Evolutionary conservation across 352 stramenopile species (phyloP), one percentile per base, ranked within the genome.

Genomic region (Globisporangium acanthophoron): DNA sequence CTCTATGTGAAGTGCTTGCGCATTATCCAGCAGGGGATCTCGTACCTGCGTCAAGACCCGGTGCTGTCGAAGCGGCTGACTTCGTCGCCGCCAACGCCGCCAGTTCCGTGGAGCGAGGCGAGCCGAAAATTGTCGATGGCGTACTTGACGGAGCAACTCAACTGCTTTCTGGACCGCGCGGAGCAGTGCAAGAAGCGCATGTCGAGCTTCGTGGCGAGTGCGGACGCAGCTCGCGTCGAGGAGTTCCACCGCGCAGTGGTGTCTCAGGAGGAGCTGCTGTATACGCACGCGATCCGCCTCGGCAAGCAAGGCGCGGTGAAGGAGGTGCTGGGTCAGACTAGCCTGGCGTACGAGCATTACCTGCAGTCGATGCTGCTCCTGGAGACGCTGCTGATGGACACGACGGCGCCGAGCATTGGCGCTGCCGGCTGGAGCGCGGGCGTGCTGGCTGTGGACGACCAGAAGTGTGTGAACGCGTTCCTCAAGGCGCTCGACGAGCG

Each of bases 1-100:
- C 45, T 90, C 12, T 90, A 90, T 58, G 67, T 90, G 13, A 87
- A 84, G 66, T 90, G 80, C 44, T 69, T 90, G 56, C 71, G 74
- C 12, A 68, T 90, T 24, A 68, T 90, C 24, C 75, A 87, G 61
- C 74, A 86, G 27, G 77, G 76, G 11, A 69, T 86, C 35, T 24
- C 79, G 13, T 85, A 88, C 51, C 62, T 88, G 29, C 78, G 76
- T n/a, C 75, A 87, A 52, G 78, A 87, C 40, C 62, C 67, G 2
- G 58, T 58, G 13, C 65, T 74, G 54, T 55, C 56, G 27, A 61
- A 65, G 45, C 64, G 46, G 31, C 49, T 71, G 53, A 54, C 55
- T 9, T 59, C 61, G 5, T 65, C 49, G 12, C 65, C 55, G 11
- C 55, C 61, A 5, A 62, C 49, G n/a, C 64, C 71, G 16, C 63